Conservation (phyloP, 164 flowering plant species). For the Macadamia integrifolia region DNA sequence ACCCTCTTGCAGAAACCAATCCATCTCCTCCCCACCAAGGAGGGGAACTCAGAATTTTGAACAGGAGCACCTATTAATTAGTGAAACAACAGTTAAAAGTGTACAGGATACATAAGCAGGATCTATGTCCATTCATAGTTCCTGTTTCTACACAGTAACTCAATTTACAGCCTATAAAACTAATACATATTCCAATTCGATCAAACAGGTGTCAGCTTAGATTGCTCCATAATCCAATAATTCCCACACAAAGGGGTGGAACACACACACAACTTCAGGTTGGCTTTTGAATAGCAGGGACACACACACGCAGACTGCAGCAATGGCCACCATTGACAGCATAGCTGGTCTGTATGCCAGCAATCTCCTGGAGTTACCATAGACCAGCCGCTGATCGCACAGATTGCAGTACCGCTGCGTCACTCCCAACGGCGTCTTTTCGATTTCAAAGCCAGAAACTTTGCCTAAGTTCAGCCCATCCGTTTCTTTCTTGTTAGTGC, state of each 20-base stretch:
- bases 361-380: constrained; percentile 28
- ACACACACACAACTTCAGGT: constrained; percentile 51
- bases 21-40: no score
- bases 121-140: background rate
- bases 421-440: constrained; percentile 13
- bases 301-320: constrained; percentile 87
- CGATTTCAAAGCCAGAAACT: constrained; percentile 35
- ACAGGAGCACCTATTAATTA: background rate
- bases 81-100: background rate
- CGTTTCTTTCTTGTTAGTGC: constrained; percentile 25
- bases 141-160: constrained; percentile 1
- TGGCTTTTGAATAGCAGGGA: constrained; percentile 74
- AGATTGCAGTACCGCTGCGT: constrained; percentile 35
- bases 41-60: no score
- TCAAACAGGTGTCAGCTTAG: background rate
- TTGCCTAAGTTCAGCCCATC: constrained; percentile 14
- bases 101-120: background rate
- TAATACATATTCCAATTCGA: background rate
- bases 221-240: constrained; percentile 20
- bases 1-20: no score
- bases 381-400: constrained; percentile 37
- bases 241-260: constrained; percentile 76
- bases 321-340: constrained; percentile 84
- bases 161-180: constrained; percentile 3
- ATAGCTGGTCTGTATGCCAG: constrained; percentile 62